Evolutionary conservation across 306 rosid species (phyloP).

Genomic region (Ormosia semicastrata): DNA sequence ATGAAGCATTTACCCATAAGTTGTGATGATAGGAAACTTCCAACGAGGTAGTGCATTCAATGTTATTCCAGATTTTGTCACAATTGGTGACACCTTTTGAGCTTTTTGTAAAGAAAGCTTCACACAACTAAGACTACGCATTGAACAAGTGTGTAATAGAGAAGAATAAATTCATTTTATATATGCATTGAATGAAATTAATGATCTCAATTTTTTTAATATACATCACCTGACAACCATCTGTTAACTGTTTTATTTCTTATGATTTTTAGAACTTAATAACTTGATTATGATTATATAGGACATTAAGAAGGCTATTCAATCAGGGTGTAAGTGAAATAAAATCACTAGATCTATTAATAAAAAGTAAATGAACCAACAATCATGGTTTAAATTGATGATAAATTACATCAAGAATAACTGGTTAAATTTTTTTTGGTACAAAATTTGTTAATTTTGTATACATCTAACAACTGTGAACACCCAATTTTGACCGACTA

Average conservation of each 20-base stretch:
- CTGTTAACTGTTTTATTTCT: not conserved
- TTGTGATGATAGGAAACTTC: slow-evolving; percentile 37
- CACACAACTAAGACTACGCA: slow-evolving; percentile 53
- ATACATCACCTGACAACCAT: not conserved
- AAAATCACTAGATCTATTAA: not conserved
- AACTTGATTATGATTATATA: not conserved
- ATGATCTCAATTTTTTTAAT: not conserved
- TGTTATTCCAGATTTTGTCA: slow-evolving; percentile 44
- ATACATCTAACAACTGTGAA: too few species aligned
- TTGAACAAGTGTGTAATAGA: slow-evolving; percentile 52
- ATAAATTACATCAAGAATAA: not conserved
- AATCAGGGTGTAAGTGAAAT: not conserved
- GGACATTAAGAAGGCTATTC: not conserved
- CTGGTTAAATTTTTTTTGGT: too few species aligned
- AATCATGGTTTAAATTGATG: not conserved
- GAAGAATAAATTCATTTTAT: not conserved
- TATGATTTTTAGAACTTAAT: not conserved
- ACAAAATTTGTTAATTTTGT: not conserved
- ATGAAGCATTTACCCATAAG: slow-evolving; percentile 36
- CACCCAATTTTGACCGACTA: too few species aligned
- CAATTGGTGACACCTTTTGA: slow-evolving; percentile 77
- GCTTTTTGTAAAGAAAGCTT: slow-evolving; percentile 56
- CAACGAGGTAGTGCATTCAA: not conserved
- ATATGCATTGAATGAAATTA: not conserved
- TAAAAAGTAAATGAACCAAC: not conserved